phyloP scores from a whole-genome alignment of 768 basidiomycete genomes.

The Termitomyces bulborhizus region DNA sequence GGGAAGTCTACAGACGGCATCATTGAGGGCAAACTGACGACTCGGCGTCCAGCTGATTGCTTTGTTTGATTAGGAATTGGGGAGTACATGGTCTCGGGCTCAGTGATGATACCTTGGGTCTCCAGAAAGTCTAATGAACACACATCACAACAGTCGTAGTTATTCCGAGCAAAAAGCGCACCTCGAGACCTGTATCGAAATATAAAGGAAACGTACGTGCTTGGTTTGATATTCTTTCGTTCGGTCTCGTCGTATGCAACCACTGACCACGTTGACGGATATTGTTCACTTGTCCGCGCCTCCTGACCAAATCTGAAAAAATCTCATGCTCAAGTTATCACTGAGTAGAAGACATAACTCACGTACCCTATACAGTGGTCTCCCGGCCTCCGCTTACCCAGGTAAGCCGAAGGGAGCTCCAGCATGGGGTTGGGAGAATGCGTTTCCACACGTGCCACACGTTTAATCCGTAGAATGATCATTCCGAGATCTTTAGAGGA shows the following conservation, averaged over 20 bases:
- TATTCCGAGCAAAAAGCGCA: constrained; percentile 17
- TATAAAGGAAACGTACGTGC: constrained; percentile 58
- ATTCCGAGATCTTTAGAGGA: constrained; percentile 41
- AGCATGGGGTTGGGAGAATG: constrained; percentile 37
- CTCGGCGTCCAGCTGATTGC: constrained; percentile 26
- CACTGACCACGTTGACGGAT: constrained; percentile 48
- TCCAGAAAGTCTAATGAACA: constrained; percentile 39
- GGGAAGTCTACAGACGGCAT: constrained; percentile 10
- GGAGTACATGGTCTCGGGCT: constrained; percentile 17
- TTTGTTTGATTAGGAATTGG: constrained; percentile 6
- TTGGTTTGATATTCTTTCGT: constrained; percentile 22
- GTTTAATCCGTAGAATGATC: constrained; percentile 45
- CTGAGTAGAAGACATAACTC: not conserved
- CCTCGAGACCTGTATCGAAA: constrained; percentile 60
- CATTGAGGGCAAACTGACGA: constrained; percentile 33
- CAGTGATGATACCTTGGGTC: constrained; percentile 43
- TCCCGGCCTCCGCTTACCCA: constrained; percentile 32
- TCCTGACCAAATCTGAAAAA: constrained; percentile 43
- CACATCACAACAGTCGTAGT: not conserved
- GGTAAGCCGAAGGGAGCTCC: constrained; percentile 24
- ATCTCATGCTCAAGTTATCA: constrained; percentile 1
- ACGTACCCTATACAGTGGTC: constrained; percentile 44
- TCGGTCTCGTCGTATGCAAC: constrained; percentile 35
- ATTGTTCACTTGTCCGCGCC: constrained; percentile 29
- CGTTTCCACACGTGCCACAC: constrained; percentile 20